Evolutionary conservation across 2,329 filamentous ascomycete species (phyloP).

Genomic region (Pyricularia sp.): DNA sequence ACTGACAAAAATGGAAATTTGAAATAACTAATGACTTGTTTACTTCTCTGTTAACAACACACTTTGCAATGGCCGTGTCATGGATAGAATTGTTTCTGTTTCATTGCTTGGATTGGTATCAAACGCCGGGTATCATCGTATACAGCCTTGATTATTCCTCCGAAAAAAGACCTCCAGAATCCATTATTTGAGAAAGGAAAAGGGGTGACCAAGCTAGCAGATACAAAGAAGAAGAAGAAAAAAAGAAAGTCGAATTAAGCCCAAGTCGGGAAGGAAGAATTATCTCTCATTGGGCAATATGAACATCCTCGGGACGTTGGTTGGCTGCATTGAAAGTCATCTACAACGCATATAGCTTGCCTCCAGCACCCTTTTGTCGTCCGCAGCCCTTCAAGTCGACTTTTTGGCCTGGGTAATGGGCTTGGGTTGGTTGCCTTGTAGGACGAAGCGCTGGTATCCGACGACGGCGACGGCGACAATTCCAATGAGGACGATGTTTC

Average conservation of each 20-base stretch:
- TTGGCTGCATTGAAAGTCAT: background rate
- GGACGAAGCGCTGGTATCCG: conserved; percentile 23
- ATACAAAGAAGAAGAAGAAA: background rate
- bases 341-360: background rate
- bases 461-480: conserved; percentile 20
- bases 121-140: background rate
- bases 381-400: conserved; percentile 6
- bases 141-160: background rate
- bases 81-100: background rate
- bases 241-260: background rate
- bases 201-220: background rate
- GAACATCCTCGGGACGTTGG: background rate
- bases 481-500: conserved; percentile 26
- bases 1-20: background rate
- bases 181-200: background rate
- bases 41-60: background rate
- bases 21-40: background rate
- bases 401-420: conserved; percentile 11
- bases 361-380: background rate
- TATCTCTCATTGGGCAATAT: background rate
- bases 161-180: background rate
- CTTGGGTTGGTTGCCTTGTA: conserved; percentile 13
- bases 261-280: background rate
- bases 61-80: background rate
- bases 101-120: background rate